Evolutionary conservation across 2,329 filamentous ascomycete genomes (phyloP), one percentile per base, ranked within the genome.

Genomic region (Zalaria obscura): DNA sequence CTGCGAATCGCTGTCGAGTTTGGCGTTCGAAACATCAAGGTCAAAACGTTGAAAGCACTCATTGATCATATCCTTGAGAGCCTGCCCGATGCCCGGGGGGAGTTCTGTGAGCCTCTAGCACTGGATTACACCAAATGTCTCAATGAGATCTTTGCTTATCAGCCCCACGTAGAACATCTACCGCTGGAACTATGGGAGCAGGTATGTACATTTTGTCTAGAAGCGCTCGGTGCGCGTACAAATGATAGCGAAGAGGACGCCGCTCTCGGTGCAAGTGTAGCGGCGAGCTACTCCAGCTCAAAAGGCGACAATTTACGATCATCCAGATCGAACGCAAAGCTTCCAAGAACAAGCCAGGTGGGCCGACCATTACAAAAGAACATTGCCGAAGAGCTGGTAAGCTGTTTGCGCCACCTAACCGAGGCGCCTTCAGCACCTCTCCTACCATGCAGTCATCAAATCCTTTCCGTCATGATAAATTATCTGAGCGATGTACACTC

Each of bases 31-130:
- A 79, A 73, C 45, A 61, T 96, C 47, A 82, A 78, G 53, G 68
- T 70, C 45, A 93, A 86, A 57, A 89, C 87, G 0, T 68, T 89
- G n/a, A 73, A 80, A 50, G 76, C 82, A 4, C 66, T 95, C 10
- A 68, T 93, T 48, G 78, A 86, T 48, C 87, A 94, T 60, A 80
- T 96, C 46, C 79, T 76, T 3, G 78, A 94, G 48, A 76, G 78
- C 11, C 67, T 93, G 3, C 74, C 78, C 2, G 72, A 67, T 10
- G 59, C 70, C 1, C 73, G 78, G 41, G 76, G 76, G 9, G 70
- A 67, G 2, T 74, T 81, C 41, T 77, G 85, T 48, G 70, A 78
- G 43, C 79, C 82, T 8, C 68, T 98, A 4, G 64, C 78, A 25
- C 70, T 78, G 38, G 78, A 91, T 54, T 93, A 95, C 56, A 71